Base-by-base conservation (phyloP, 805 yeast genomes). In the Zygosaccharomyces bisporus region DNA sequence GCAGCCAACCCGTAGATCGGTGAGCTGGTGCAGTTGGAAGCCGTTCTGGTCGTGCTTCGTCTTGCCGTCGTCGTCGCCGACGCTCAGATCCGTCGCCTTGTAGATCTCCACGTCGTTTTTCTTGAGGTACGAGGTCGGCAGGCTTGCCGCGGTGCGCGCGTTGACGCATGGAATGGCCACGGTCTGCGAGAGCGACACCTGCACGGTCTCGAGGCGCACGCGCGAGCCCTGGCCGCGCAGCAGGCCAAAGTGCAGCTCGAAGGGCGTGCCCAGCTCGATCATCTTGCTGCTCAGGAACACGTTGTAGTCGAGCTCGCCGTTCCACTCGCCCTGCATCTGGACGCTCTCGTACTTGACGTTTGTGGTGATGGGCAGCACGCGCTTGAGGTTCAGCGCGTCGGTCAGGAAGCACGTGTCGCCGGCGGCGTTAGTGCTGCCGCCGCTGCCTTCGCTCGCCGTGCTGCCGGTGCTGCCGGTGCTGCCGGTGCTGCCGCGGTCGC, bases 151-250 rank as follows among this genome's bases (percentile, higher is more conserved):
- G 4, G 48, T 46, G 30, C 44, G 41, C 13, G 39, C 31, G 35
- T 51, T 32, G 13, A 51, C 35, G 24, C 47, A 43, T n/a, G 58
- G 58, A 24, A 54, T 47, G 4, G 58, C 44, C 5, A 44, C 30
- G n/a, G 44, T 38, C 36, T 54, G 58, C 7, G 43, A 20, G n/a
- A 54, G 20, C 6, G 39, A 29, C 7, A 54, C 20, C 14, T 47
- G 24, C 6, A 51, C 20, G 12, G 34, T 41, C 2, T 39, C 34
- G 5, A 54, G 29, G 6, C 19, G 37, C 13, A 41, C 39, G 6
- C 37, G 33, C 2, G 46, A 44, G 17, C 39, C 14, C 7, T 12
- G 14, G 14, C 23, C 24, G 30, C 36, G 44, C 42, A 41, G 33
- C 23, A 52, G 21, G 12, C 45, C 46, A 16, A 47, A 27, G 6